Percentiles rank a stretch among this genome's conserved stretches.
Evolutionary conservation across 495 filamentous ascomycete species (phyloP).

Genomic region (Pseudotulostoma volvatum): DNA sequence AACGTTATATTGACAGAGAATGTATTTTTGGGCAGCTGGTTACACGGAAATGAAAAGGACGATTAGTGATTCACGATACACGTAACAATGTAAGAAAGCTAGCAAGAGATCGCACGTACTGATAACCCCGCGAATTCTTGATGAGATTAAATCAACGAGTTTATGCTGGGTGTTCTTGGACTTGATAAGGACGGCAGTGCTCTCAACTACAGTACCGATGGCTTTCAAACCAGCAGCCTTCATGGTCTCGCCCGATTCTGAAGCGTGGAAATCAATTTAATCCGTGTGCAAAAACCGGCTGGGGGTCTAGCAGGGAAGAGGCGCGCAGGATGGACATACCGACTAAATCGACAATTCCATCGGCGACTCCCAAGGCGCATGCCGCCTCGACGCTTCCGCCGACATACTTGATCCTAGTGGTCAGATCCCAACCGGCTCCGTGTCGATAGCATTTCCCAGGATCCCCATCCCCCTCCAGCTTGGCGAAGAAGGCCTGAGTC

Average conservation of each 20-base stretch:
- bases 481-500: constrained; percentile 61
- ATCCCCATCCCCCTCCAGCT: constrained; percentile 41
- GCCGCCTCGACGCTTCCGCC: constrained; percentile 95
- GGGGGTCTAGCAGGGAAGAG: too few species aligned
- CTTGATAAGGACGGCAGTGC: constrained; percentile 78
- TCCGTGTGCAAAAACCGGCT: not conserved
- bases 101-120: too few species aligned
- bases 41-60: not conserved
- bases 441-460: too few species aligned
- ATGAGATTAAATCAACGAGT: constrained; percentile 64
- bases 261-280: not conserved
- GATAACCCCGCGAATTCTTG: constrained; percentile 81
- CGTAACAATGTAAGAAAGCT: too few species aligned
- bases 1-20: constrained; percentile 94
- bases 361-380: constrained; percentile 86
- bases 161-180: constrained; percentile 71
- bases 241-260: constrained; percentile 98
- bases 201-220: constrained; percentile 82
- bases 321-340: constrained; percentile 35
- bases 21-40: constrained; percentile 73
- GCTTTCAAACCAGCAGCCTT: constrained; percentile 89
- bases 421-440: too few species aligned
- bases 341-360: constrained; percentile 94
- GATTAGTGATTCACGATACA: not conserved
- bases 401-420: constrained; percentile 72